Conservation (phyloP, 139 green algal genomes). For the Coelastrella sp. region DNA sequence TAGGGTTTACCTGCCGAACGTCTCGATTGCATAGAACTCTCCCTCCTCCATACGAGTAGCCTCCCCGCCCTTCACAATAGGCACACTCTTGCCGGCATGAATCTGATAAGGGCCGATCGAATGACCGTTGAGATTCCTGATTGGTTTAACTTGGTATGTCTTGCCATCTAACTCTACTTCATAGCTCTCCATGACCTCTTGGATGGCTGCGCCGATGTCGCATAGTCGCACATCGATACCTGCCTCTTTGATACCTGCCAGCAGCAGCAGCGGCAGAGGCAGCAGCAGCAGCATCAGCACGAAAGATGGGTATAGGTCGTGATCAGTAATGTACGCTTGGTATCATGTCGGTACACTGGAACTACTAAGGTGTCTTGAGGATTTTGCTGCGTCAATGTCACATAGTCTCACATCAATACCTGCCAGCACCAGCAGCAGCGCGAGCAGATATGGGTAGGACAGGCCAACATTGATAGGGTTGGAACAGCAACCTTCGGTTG, state of each 20-base stretch:
- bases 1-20: slow-evolving; percentile 89
- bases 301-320: too few relatives aligned
- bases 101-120: slow-evolving; percentile 97
- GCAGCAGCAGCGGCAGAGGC: background rate
- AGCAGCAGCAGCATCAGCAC: background rate
- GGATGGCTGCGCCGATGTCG: slow-evolving; percentile 94
- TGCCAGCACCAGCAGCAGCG: too few relatives aligned
- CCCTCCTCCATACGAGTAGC: slow-evolving; percentile 98
- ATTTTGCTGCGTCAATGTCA: too few relatives aligned
- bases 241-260: slow-evolving; percentile 79
- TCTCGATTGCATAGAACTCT: slow-evolving; percentile 99
- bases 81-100: slow-evolving; percentile 87
- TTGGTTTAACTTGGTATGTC: slow-evolving; percentile 85
- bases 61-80: slow-evolving; percentile 89
- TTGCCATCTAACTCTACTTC: slow-evolving; percentile 98
- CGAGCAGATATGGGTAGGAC: too few relatives aligned
- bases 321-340: too few relatives aligned
- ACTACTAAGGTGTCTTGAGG: too few relatives aligned
- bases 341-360: too few relatives aligned
- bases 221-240: slow-evolving; percentile 97
- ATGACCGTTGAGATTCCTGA: slow-evolving; percentile 98
- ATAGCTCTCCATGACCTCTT: slow-evolving; percentile 97
- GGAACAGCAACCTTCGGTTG: too few relatives aligned
- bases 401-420: too few relatives aligned
- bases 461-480: too few relatives aligned